Evolutionary conservation across 768 basidiomycete species (phyloP), one percentile per base, ranked within the genome.

Genomic region (Leccinum longicurvipes): DNA sequence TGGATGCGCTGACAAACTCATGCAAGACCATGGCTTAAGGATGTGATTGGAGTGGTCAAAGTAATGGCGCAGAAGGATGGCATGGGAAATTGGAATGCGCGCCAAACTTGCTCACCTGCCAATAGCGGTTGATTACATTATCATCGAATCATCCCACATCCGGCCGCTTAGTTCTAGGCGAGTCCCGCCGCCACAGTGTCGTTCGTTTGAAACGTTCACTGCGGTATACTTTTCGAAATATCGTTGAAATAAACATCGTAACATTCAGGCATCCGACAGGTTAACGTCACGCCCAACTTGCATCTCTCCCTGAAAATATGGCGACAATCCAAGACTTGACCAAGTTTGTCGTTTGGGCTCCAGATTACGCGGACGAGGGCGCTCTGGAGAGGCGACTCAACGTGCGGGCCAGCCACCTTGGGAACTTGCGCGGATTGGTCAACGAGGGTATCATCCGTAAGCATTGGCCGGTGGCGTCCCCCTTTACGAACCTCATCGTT

Each of bases 291-390:
- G 19, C 25, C 31, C 7, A 7, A 17, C 24, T 17, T 3, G 15
- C 29, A 42, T 21, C 27, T 10, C 50, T 44, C 28, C 50, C 27
- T n/a, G 34, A n/a, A 52, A 21, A 27, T 47, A 69, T 70, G 66
- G 42, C 68, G 27, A 55, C 59, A 3, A 49, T 47, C 11, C 50
- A 60, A 54, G n/a, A 39, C 7, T 47, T 60, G 41, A 28, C 51
- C 54, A 71, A 65, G 45, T 85, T 84, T 60, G 64, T 85, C 31
- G 78, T 88, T 34, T 88, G 82, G 60, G 85, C 85, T 2, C 87
- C 87, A 2, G 86, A 90, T 65, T 79, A 77, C 57, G 77, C 79
- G 9, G 82, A 84, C 27, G 74, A 77, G 44, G 85, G 79, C 9
- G 80, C 80, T 1, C 74, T 79, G 28, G 75, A 76, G 24, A 77